A percentile compares a stretch with the other conserved stretches of the same genome.
Evolutionary conservation across 129 eudicot genomes (phyloP).

Genomic region (Heracleum sosnowskyi): DNA sequence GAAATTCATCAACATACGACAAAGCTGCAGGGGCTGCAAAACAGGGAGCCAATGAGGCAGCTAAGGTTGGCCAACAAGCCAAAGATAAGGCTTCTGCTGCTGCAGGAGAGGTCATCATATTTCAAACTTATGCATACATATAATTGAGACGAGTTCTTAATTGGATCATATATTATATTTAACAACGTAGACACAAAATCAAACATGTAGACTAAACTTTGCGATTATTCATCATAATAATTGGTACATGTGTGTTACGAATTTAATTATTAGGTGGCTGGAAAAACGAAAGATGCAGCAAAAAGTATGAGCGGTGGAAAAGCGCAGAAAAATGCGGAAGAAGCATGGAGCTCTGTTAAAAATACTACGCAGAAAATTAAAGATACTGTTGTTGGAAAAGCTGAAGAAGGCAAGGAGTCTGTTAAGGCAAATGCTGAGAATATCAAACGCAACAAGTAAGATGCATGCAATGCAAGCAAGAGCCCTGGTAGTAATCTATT

Average conservation of each 20-base stretch:
- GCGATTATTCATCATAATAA: too few relatives aligned
- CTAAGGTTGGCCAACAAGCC: conserved; percentile 24
- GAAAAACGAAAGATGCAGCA: conserved; percentile 44
- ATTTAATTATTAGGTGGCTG: conserved; percentile 30
- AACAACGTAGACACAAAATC: too few relatives aligned
- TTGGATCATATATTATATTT: neutral
- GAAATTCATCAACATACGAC: conserved; percentile 7
- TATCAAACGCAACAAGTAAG: conserved; percentile 6
- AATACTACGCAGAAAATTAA: conserved; percentile 51
- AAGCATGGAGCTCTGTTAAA: conserved; percentile 63
- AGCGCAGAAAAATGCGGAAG: conserved; percentile 54
- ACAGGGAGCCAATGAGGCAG: conserved; percentile 25
- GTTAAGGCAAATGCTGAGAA: conserved; percentile 32
- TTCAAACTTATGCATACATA: neutral
- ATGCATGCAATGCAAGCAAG: neutral
- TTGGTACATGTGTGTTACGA: neutral
- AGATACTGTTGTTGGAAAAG: conserved; percentile 45
- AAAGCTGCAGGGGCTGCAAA: conserved; percentile 24
- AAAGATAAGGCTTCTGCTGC: conserved; percentile 26
- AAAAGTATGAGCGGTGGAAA: conserved; percentile 42
- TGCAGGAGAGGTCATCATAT: conserved; percentile 29
- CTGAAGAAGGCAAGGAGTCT: conserved; percentile 32
- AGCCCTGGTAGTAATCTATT: neutral
- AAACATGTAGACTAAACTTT: too few relatives aligned
- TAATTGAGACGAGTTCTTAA: neutral